Evolutionary conservation across 2,329 filamentous ascomycete species (phyloP).

Genomic region (Aureobasidium pullulans): DNA sequence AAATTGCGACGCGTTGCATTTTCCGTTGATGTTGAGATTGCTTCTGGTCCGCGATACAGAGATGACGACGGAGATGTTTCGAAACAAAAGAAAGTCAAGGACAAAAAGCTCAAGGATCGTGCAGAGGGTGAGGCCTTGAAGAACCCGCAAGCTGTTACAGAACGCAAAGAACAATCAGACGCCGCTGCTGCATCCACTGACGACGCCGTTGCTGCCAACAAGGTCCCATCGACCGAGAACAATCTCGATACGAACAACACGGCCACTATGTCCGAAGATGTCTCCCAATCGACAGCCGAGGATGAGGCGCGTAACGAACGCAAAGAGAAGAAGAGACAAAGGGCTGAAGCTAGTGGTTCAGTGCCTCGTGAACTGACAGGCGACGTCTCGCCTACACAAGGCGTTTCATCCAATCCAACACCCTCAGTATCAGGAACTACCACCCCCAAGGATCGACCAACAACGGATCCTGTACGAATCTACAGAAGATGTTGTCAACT

Average conservation of each 20-base stretch:
- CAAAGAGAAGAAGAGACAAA: slow-evolving; percentile 77
- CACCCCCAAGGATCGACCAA: slow-evolving; percentile 55
- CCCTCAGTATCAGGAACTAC: slow-evolving; percentile 17
- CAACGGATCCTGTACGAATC: slow-evolving; percentile 84
- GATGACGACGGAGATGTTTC: slow-evolving; percentile 39
- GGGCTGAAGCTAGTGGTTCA: slow-evolving; percentile 80
- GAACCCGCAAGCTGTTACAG: slow-evolving; percentile 47
- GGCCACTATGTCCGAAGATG: background rate
- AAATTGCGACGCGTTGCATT: slow-evolving; percentile 87
- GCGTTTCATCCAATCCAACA: slow-evolving; percentile 17
- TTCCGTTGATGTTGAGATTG: slow-evolving; percentile 95
- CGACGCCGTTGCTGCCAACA: slow-evolving; percentile 35
- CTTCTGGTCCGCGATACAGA: slow-evolving; percentile 70
- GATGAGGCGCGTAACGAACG: slow-evolving; percentile 88
- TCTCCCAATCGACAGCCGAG: slow-evolving; percentile 25
- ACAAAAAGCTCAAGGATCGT: slow-evolving; percentile 55
- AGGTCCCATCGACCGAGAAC: slow-evolving; percentile 29
- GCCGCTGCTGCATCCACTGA: slow-evolving; percentile 24
- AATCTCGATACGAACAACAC: slow-evolving; percentile 19
- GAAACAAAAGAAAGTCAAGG: slow-evolving; percentile 54
- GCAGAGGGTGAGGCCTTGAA: slow-evolving; percentile 70
- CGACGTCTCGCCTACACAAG: slow-evolving; percentile 43
- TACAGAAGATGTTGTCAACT: slow-evolving; percentile 93
- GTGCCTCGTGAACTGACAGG: slow-evolving; percentile 76
- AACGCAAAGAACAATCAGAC: slow-evolving; percentile 50